phyloP scores from a whole-genome alignment of 176 grass and related monocot genomes.

The Carex myosuroides region DNA sequence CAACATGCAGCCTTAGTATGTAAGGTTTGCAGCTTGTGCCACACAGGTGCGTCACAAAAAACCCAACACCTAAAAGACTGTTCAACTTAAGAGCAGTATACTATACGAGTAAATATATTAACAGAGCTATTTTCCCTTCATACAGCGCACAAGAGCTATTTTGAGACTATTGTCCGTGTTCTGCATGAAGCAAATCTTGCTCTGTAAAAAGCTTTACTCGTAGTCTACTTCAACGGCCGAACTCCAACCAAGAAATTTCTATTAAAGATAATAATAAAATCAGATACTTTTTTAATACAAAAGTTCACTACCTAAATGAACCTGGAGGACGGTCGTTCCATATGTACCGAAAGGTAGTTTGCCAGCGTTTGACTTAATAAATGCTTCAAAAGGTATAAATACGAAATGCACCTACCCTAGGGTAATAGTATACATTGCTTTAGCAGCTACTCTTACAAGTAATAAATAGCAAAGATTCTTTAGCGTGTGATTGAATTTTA shows the following conservation, averaged over 20 bases:
- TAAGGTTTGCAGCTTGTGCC: not conserved
- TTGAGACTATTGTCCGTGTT: too few relatives aligned
- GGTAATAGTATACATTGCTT: not conserved
- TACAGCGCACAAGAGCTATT: too few relatives aligned
- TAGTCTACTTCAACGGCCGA: too few relatives aligned
- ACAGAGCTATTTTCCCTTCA: too few relatives aligned
- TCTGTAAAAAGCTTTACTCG: too few relatives aligned
- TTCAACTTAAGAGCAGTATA: not conserved
- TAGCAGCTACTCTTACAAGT: not conserved
- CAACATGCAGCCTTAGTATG: too few relatives aligned
- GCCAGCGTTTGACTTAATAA: too few relatives aligned
- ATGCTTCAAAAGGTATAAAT: not conserved
- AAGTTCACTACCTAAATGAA: not conserved
- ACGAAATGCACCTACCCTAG: not conserved
- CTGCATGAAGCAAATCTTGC: too few relatives aligned
- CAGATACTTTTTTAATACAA: not conserved
- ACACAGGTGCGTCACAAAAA: not conserved
- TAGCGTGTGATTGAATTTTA: constrained; percentile 1
- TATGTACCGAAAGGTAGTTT: too few relatives aligned
- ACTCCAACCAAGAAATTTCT: not conserved
- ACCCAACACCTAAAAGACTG: not conserved
- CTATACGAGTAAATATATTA: too few relatives aligned
- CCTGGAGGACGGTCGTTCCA: not conserved
- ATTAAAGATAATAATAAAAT: not conserved
- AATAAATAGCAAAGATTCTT: not conserved